Evolutionary conservation across 2,329 filamentous ascomycete species (phyloP), one percentile per base, ranked within the genome.

Genomic region (Phialophora chinensis): DNA sequence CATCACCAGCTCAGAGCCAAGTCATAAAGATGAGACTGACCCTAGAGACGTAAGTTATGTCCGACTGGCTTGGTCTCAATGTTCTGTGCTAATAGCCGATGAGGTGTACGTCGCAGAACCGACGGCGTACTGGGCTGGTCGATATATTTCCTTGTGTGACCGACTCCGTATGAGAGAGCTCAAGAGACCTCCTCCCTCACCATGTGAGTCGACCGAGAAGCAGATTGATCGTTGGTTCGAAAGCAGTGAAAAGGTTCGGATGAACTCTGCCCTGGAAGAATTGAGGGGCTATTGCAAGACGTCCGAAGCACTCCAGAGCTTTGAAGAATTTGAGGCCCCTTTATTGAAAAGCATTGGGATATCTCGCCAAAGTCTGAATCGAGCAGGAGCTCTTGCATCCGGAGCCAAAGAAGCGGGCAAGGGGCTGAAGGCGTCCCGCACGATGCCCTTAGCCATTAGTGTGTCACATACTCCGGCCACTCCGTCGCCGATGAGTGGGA

Each of bases 71-170:
- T 31, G 8, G 14, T 11, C 20, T 11, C 17, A 23, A n/a, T n/a
- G 1, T n/a, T 7, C 38, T 44, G 38, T n/a, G 27, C 66, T 70
- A 35, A 70, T 59, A 11, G 12, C 20, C 17, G 27, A 25, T 31
- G 44, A 72, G 71, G 71, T 72, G 12, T 60, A 63, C 59, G 27
- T 52, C 25, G 64, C 59, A 20, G 62, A 72, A 52, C 60, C 42
- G 11, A 12, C 14, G 6, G 38, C 58, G 27, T 72, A 72, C 53
- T 72, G 71, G 71, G 35, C 63, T 10, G 71, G 69, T 20, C 71
- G 71, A 23, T 72, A 69, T 66, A 47, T 69, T 44, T 60, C 66
- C 7, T 27, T 71, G 2, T 66, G 66, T 57, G 71, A 72, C 44
- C 68, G 65, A 23, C 35, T 70, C 27, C 58, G 61, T 38, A 67